A percentile compares a stretch with the other conserved stretches of the same genome.
These are phyloP conservation scores for Calonectria crousiana DNA, from an alignment of 2,329 filamentous ascomycete genomes.

Conservation along the genomic window DNA sequence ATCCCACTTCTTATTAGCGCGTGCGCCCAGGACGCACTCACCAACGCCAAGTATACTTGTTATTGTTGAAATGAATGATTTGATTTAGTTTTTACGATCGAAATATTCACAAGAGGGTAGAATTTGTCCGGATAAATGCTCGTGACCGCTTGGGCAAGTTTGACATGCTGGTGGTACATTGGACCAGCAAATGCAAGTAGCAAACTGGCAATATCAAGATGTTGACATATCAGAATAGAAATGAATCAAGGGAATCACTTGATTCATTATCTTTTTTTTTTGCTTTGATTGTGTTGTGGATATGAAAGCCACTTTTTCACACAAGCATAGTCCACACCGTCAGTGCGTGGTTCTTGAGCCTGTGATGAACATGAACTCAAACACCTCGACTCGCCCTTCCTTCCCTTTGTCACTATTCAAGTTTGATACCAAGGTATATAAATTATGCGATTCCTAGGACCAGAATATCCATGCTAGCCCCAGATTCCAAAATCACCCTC, in stretches of 20 bases:
- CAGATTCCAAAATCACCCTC: neutral
- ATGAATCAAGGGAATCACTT: neutral
- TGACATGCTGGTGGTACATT: neutral
- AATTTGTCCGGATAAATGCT: neutral
- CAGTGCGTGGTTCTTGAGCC: neutral
- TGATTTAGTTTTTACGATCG: neutral
- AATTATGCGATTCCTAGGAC: neutral
- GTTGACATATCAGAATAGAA: neutral
- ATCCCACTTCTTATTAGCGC: neutral
- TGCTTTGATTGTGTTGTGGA: neutral
- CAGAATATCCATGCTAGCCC: neutral
- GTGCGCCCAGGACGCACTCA: neutral
- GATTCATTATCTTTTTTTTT: neutral
- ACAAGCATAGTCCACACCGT: neutral
- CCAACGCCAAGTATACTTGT: neutral
- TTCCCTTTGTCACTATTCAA: neutral
- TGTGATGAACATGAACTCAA: neutral
- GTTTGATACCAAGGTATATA: neutral
- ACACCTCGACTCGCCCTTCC: neutral
- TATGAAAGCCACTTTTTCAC: neutral
- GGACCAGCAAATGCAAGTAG: neutral
- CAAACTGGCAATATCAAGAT: neutral
- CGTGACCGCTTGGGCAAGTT: no score
- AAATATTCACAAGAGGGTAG: neutral
- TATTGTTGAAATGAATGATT: no score